A percentile compares a stretch with the other conserved stretches of the same genome.
These are phyloP conservation scores for Clohesyomyces aquaticus DNA, from an alignment of 495 filamentous ascomycete species.

Conservation along the genomic window DNA sequence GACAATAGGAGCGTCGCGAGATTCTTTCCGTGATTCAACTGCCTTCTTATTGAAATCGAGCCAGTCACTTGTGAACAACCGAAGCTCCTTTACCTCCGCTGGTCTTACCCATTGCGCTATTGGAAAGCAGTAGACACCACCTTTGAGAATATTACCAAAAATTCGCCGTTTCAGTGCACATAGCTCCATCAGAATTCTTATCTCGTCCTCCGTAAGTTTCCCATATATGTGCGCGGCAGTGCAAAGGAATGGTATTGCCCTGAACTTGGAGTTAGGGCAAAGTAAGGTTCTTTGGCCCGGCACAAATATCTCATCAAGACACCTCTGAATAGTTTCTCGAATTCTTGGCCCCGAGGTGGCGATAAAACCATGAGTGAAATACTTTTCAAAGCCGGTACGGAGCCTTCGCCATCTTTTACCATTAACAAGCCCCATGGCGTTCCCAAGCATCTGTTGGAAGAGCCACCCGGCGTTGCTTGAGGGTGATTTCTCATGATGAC, in stretches of 20 bases:
- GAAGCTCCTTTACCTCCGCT: background rate
- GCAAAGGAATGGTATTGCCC: background rate
- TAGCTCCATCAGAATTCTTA: background rate
- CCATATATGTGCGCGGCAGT: background rate
- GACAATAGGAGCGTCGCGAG: background rate
- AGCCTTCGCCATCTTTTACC: background rate
- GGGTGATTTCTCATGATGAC: background rate
- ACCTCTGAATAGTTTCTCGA: no score
- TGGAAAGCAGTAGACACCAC: background rate
- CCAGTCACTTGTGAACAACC: background rate
- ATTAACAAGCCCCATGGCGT: background rate
- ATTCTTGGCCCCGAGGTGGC: no score
- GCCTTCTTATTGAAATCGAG: background rate
- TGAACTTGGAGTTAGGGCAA: background rate
- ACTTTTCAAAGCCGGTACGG: background rate
- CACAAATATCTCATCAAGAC: no score
- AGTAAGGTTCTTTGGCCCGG: no score
- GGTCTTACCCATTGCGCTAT: background rate
- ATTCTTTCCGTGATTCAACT: background rate
- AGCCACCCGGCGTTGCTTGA: constrained; percentile 6
- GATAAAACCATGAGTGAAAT: background rate
- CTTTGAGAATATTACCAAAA: background rate
- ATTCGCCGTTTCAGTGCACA: background rate
- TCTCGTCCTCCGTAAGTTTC: background rate
- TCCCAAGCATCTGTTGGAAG: background rate